Conservation (phyloP, 768 basidiomycete genomes). For the Lyophyllum atratum region DNA sequence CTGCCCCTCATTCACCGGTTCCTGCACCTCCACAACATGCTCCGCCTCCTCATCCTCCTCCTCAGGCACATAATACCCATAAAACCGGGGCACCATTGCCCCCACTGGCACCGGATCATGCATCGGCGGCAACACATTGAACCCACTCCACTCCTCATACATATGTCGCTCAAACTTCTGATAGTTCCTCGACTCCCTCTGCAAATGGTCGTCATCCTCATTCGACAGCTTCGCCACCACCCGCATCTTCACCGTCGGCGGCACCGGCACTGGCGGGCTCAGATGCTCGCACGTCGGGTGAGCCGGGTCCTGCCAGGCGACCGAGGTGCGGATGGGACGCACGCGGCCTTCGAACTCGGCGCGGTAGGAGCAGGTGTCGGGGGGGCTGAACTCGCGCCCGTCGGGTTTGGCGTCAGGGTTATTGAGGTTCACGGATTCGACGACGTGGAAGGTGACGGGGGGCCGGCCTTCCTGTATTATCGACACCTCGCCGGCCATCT, state of each 20-base stretch:
- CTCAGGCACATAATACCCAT: constrained; percentile 52
- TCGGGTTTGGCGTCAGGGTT: not conserved
- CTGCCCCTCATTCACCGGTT: not conserved
- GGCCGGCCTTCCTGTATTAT: constrained; percentile 4
- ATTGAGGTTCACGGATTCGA: not conserved
- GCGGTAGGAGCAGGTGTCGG: not conserved
- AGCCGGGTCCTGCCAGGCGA: constrained; percentile 32
- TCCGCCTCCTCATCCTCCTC: constrained; percentile 3
- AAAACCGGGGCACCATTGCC: constrained; percentile 63
- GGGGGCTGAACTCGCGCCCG: not conserved
- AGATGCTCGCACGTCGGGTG: constrained; percentile 33
- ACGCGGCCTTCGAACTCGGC: constrained; percentile 12
- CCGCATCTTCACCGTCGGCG: constrained; percentile 38
- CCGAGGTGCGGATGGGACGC: constrained; percentile 20
- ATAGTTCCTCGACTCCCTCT: constrained; percentile 44
- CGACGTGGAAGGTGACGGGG: constrained; percentile 1
- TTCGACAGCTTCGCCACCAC: constrained; percentile 50
- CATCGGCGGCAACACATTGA: constrained; percentile 43
- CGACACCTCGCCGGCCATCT: constrained; percentile 8
- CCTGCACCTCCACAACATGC: not conserved
- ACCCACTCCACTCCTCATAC: constrained; percentile 52
- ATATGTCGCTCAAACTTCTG: constrained; percentile 44
- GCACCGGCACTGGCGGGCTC: constrained; percentile 16
- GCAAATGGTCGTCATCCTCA: constrained; percentile 37
- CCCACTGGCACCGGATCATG: constrained; percentile 46